A percentile compares a stretch with the other conserved stretches of the same genome.
These are phyloP conservation scores for Entomophthora muscae DNA, from an alignment of 371 early-diverging fungal species.

Conservation along the genomic window DNA sequence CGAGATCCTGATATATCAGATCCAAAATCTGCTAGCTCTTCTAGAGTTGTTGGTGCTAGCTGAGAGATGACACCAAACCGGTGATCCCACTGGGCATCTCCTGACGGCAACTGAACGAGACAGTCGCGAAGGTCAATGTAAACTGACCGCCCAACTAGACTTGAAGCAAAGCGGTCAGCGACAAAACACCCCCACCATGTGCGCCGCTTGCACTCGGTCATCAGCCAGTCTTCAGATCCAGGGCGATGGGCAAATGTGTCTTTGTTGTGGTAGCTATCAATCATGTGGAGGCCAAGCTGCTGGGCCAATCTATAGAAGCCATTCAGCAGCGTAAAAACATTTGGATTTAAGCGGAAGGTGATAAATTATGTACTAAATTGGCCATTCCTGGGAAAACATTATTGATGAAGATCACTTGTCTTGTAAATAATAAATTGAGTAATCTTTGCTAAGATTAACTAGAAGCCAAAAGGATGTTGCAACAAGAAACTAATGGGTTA, in stretches of 20 bases:
- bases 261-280: constrained; percentile 8
- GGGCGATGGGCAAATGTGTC: not conserved
- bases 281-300: constrained; percentile 6
- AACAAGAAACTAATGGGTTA: no score
- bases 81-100: constrained; percentile 7
- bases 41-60: not conserved
- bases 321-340: no score
- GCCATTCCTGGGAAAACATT: no score
- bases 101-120: not conserved
- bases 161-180: constrained; percentile 6
- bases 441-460: no score
- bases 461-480: no score
- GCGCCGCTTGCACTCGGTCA: constrained; percentile 6
- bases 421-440: no score
- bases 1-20: not conserved
- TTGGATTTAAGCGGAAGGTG: no score
- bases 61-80: constrained; percentile 5
- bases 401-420: no score
- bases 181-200: constrained; percentile 11
- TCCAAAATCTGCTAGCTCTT: constrained; percentile 6
- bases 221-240: constrained; percentile 2
- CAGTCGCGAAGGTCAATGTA: constrained; percentile 7
- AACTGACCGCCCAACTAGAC: not conserved
- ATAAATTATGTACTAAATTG: no score
- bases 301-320: constrained; percentile 6